These are phyloP conservation scores for Aspergillus versicolor DNA, from an alignment of 2,329 filamentous ascomycete species.

Conservation along the genomic window DNA sequence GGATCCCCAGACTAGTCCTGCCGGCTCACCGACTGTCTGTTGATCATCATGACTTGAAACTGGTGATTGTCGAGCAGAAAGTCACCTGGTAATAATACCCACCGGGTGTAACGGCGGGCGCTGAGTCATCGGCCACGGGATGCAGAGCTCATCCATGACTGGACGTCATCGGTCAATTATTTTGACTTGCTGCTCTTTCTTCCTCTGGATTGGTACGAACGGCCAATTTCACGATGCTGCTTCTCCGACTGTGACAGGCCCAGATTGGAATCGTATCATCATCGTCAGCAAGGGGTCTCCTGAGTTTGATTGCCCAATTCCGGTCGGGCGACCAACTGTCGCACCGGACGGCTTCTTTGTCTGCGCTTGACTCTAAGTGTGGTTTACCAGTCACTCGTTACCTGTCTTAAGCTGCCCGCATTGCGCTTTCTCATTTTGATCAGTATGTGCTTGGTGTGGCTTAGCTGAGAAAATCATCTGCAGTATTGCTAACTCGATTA, in stretches of 20 bases:
- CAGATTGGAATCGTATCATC: not conserved
- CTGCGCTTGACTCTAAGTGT: not conserved
- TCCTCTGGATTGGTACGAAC: not conserved
- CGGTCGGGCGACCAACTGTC: not conserved
- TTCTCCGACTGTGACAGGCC: conserved; percentile 18
- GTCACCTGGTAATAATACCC: not conserved
- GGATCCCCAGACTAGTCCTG: not conserved
- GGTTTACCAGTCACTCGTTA: not conserved
- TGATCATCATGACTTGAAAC: not conserved
- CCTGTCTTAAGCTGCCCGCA: not conserved
- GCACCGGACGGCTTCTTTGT: conserved; percentile 7
- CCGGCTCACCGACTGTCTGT: not conserved
- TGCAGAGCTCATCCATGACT: conserved; percentile 19
- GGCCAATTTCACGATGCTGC: conserved; percentile 17
- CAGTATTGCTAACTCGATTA: not conserved
- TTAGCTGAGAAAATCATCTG: not conserved
- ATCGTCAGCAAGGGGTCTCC: conserved; percentile 8
- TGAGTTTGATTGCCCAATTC: conserved; percentile 1
- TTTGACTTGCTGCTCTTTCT: not conserved
- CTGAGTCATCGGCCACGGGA: conserved; percentile 17
- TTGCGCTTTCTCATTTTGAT: not conserved
- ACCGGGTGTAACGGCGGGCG: not conserved
- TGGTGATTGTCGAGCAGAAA: not conserved
- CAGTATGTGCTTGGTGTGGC: not conserved
- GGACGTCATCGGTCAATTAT: conserved; percentile 13